Base-by-base conservation (phyloP, 1,284 basidiomycete species). In the Leccinum angustisporum region DNA sequence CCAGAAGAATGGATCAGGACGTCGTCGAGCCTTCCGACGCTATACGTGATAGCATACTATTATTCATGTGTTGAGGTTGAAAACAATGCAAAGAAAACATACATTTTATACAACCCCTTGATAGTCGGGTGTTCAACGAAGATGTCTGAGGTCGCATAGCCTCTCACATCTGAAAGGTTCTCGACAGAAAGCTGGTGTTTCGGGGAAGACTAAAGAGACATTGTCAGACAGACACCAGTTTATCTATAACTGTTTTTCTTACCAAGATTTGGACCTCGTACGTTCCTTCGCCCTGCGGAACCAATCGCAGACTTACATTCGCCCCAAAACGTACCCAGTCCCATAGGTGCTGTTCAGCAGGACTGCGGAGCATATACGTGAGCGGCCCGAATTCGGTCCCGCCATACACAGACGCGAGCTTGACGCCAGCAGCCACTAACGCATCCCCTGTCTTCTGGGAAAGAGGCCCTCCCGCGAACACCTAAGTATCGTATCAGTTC, bases 101-200 rank as follows among this genome's bases (percentile, higher is more conserved):
- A 81, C 81, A 81, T 64, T 67, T 73, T 80, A 72, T 62, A 75
- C 3, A 74, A 18, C 4, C 65, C 64, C 27, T 65, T 57, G 1
- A 75, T 69, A 7, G 71, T 72, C 2, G 77, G 76, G 56, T 78
- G 77, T 16, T 65, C 66, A 48, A 65, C 57, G 40, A 70, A 79
- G 6, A 70, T 60, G 56, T 79, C 78, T 6, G 68, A 70, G 14
- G 71, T 76, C 8, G 73, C 69, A 57, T 77, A 79, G 7, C 77
- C 78, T 46, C 51, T 63, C 8, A 67, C 65, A 38, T 77, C 72
- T 1, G 67, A 61, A 3, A 79, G 27, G 52, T 79, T 79, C 38
- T 72, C 70, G 9, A 75, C 64, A 4, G 69, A 61, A 2, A 68
- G 62, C 9, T 66, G 65, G 60, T 76, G 69, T 2, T 57, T 72